Percentiles rank a stretch among this genome's conserved stretches.
Conservation (phyloP, 2,329 filamentous ascomycete species). For the Grosmannia clavigera region DNA sequence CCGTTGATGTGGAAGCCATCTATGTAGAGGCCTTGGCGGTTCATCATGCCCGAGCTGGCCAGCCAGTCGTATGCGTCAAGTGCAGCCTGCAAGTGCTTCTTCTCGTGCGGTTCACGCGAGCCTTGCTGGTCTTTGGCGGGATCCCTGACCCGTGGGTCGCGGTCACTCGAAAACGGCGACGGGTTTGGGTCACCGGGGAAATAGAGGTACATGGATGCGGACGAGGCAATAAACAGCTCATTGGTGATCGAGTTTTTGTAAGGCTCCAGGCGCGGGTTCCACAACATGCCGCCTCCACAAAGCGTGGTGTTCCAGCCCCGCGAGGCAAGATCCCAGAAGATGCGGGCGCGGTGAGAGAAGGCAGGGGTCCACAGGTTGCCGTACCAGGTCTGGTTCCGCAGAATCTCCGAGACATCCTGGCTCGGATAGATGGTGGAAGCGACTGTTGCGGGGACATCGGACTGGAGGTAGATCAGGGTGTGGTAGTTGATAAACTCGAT, state of each 20-base stretch:
- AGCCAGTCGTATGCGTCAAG: constrained; percentile 75
- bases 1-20: constrained; percentile 81
- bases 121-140: constrained; percentile 1
- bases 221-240: constrained; percentile 75
- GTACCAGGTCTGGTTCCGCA: constrained; percentile 50
- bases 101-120: constrained; percentile 30
- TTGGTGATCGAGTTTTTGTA: constrained; percentile 98
- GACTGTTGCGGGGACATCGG: not conserved
- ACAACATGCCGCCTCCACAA: constrained; percentile 81
- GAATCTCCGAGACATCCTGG: constrained; percentile 17
- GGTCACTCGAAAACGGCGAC: constrained; percentile 45
- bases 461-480: constrained; percentile 45
- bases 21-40: constrained; percentile 59
- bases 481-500: constrained; percentile 67
- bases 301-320: constrained; percentile 71
- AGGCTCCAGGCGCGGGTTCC: constrained; percentile 55
- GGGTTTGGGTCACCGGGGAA: constrained; percentile 70
- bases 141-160: not conserved
- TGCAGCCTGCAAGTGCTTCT: constrained; percentile 59
- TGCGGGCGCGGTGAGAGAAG: constrained; percentile 69
- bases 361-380: constrained; percentile 61
- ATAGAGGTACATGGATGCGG: constrained; percentile 77
- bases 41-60: constrained; percentile 66
- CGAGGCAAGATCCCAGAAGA: constrained; percentile 75
- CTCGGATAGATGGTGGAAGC: not conserved